Evolutionary conservation across 805 yeast genomes (phyloP).

Genomic region (Myxozyma geophila): DNA sequence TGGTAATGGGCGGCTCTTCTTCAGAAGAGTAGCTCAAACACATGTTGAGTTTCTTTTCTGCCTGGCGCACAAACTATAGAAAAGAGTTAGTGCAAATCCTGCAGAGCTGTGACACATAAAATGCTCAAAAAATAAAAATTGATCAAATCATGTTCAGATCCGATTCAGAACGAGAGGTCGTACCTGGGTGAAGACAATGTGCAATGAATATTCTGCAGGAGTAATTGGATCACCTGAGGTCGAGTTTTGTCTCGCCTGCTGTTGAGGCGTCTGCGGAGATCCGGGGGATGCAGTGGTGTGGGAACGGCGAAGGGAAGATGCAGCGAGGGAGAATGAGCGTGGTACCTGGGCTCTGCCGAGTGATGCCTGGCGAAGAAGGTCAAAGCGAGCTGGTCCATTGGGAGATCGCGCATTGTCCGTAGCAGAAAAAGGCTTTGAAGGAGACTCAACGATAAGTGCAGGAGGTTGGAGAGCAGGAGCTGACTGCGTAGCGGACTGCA

Average conservation of each 20-base stretch:
- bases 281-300: slow-evolving; percentile 4
- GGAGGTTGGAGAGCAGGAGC: slow-evolving; percentile 26
- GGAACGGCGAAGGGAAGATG: slow-evolving; percentile 9
- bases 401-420: not conserved
- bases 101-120: not conserved
- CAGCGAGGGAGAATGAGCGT: slow-evolving; percentile 14
- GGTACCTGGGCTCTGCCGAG: slow-evolving; percentile 6
- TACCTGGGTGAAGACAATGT: slow-evolving; percentile 85
- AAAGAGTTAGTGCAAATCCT: not conserved
- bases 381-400: not conserved
- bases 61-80: slow-evolving; percentile 75
- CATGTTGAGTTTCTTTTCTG: slow-evolving; percentile 80
- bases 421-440: slow-evolving; percentile 14
- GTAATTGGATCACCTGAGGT: slow-evolving; percentile 57
- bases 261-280: not conserved
- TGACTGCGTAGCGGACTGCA: slow-evolving; percentile 15
- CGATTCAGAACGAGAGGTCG: slow-evolving; percentile 6
- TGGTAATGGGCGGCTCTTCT: slow-evolving; percentile 78
- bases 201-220: slow-evolving; percentile 89
- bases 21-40: slow-evolving; percentile 69
- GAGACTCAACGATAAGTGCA: slow-evolving; percentile 23
- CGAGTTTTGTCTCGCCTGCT: not conserved
- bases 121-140: not conserved
- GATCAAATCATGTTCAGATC: not conserved
- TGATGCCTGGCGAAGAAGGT: slow-evolving; percentile 10